phyloP scores from a whole-genome alignment of 306 rosid genomes.

The Abrus precatorius region DNA sequence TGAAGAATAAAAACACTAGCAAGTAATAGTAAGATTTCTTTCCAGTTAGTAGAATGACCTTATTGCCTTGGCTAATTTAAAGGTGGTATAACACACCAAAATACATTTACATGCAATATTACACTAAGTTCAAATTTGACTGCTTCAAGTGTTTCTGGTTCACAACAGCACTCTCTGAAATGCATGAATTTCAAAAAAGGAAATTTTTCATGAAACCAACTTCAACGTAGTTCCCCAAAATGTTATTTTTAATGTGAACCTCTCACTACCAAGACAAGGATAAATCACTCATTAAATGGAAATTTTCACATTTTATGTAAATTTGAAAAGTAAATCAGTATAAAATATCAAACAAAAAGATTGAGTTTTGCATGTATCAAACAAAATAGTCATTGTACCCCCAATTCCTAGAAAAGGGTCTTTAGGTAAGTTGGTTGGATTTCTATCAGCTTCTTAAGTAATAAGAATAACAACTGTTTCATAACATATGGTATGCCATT shows the following conservation, averaged over 20 bases:
- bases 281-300: background rate
- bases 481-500: constrained; percentile 15
- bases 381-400: background rate
- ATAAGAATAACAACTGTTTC: background rate
- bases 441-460: background rate
- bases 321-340: constrained; percentile 12
- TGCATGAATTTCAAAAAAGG: constrained; percentile 35
- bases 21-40: background rate
- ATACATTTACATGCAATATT: constrained; percentile 16
- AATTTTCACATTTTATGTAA: background rate
- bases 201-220: constrained; percentile 34
- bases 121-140: constrained; percentile 36
- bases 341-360: too few relatives aligned
- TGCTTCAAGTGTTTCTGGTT: constrained; percentile 12
- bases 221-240: constrained; percentile 15
- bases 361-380: background rate
- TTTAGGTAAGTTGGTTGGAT: too few relatives aligned
- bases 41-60: constrained; percentile 25
- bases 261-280: constrained; percentile 14
- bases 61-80: background rate
- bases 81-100: too few relatives aligned
- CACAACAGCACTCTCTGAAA: constrained; percentile 21
- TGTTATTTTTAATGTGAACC: background rate
- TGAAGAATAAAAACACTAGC: background rate
- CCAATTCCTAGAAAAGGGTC: too few relatives aligned